Base-by-base conservation (phyloP, 495 filamentous ascomycete genomes). In the Penicillium subrubescens region DNA sequence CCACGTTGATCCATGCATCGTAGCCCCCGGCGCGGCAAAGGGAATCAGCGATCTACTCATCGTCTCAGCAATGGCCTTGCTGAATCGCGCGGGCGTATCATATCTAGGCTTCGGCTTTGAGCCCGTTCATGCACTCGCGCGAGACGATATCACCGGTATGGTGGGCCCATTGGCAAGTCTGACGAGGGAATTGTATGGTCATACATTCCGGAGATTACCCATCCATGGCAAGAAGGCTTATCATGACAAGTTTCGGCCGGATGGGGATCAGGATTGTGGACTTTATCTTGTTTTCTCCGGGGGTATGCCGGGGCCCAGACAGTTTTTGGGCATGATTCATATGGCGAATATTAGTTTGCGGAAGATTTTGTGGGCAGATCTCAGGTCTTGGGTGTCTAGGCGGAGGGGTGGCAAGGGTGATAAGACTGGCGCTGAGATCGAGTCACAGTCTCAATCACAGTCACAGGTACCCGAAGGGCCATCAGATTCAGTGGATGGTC, bases 1-100 rank as follows among this genome's bases (percentile, higher is more conserved):
- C 53, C 79, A 82, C 44, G 52, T 82, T 37, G 80, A 82, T 34
- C 80, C 80, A 0, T 82, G 73, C 62, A 75, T 82, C 48, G 77
- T 77, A 0, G 67, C 73, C 3, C 76, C 77, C 5, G 67, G 69
- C 2, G 71, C 73, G 14, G 68, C 76, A 0, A 76, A 74, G 53
- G 79, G 79, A 12, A 73, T 81, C 23, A 77, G 71, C 34, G 80
- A 81, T 39, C 57, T 82, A 8, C 67, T 82, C 0, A 64, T 76
- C 17, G 75, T 75, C 33, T 69, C 73, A 0, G 62, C 77, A 5
- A 81, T 82, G 78, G 72, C 77, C 0, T 66, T 80, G 2, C 63
- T 80, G 0, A 61, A 75, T 31, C 67, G 70, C 3, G 65, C 66
- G 2, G 66, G 71, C 0, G 61, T 78, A 2, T 71, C 75, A 3